Base-by-base conservation (phyloP, 2,329 filamentous ascomycete species). In the Sporothrix phasma region DNA sequence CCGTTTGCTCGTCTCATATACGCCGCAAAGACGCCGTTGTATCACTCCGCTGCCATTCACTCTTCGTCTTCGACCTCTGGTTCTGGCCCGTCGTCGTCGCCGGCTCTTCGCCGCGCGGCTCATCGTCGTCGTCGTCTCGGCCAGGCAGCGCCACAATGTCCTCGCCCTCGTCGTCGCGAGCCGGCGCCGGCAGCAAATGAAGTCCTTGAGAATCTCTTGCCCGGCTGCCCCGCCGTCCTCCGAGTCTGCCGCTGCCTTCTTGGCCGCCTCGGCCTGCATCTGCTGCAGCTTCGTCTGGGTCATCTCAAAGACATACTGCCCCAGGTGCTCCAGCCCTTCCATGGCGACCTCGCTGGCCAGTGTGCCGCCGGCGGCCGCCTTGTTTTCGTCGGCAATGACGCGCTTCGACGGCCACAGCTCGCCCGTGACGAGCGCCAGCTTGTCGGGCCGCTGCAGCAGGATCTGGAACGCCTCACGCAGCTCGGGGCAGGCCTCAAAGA, bases 281-380 rank as follows among this genome's bases (percentile, higher is more conserved):
- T 84, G 80, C 71, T 79, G 75, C 41, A 83, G 68, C 71, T 76
- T 80, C 1, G 81, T 84, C 54, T 88, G 84, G 3, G 92, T 96
- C 91, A 99, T 99, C 75, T 99, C 90, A 73, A 85, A 96, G 24
- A 99, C 93, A 74, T 97, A 99, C 76, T 96, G 89, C 0, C 94
- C 94, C 41, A 99, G 76, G 77, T 99, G 94, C 78, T 99, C 93
- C 1, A 97, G 87, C 39, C 89, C 85, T 70, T 93, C 89, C 90
- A 99, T 97, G 22, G 85, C 80, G 0, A 86, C 87, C 70, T 84
- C 81, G 13, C 81, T 81, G 1, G 80, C 78, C 19, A 79, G 80
- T 17, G 53, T n/a, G 19, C 88, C 84, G 69, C 92, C 89, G 89
- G 80, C 76, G 6, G 84, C 77, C 7, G 78, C 72, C 6, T 80